These are phyloP conservation scores for Neocatenulostroma microsporum DNA, from an alignment of 2,329 filamentous ascomycete species.

Conservation along the genomic window DNA sequence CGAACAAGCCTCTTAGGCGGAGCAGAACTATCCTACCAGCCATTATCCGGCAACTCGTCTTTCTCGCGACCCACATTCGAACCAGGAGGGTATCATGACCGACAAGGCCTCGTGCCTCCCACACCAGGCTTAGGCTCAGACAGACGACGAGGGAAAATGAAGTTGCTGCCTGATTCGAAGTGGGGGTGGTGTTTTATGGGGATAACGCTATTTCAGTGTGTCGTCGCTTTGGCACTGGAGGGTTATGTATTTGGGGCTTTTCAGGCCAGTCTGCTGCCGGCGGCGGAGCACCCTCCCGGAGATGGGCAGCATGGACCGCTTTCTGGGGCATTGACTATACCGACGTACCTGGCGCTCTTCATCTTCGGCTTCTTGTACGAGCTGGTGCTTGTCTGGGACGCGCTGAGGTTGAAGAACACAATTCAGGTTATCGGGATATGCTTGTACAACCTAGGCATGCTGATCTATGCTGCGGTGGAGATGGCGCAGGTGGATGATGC, in stretches of 20 bases:
- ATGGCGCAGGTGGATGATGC: constrained; percentile 81
- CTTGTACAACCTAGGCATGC: constrained; percentile 80
- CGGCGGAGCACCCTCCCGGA: constrained; percentile 11
- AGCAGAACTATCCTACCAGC: constrained; percentile 32
- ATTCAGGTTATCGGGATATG: constrained; percentile 97
- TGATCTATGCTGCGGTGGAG: constrained; percentile 90
- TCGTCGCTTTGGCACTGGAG: constrained; percentile 76
- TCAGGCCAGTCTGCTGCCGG: constrained; percentile 48
- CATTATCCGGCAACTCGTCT: constrained; percentile 37
- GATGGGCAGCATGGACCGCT: no score
- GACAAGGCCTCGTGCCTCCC: constrained; percentile 44
- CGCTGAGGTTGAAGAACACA: constrained; percentile 88
- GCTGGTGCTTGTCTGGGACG: constrained; percentile 84
- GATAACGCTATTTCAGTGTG: constrained; percentile 65
- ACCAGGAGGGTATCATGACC: constrained; percentile 43
- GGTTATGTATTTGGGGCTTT: constrained; percentile 86
- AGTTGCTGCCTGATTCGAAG: constrained; percentile 68
- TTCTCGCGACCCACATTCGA: constrained; percentile 21
- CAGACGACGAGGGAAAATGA: constrained; percentile 49
- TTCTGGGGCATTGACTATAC: constrained; percentile 60
- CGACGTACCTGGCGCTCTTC: constrained; percentile 91
- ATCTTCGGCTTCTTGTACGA: constrained; percentile 97
- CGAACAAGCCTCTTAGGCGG: constrained; percentile 54
- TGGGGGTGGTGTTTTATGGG: constrained; percentile 87
- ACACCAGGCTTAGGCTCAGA: constrained; percentile 22